Conservation (phyloP, 805 yeast genomes). For the Wickerhamiella australiensis region DNA sequence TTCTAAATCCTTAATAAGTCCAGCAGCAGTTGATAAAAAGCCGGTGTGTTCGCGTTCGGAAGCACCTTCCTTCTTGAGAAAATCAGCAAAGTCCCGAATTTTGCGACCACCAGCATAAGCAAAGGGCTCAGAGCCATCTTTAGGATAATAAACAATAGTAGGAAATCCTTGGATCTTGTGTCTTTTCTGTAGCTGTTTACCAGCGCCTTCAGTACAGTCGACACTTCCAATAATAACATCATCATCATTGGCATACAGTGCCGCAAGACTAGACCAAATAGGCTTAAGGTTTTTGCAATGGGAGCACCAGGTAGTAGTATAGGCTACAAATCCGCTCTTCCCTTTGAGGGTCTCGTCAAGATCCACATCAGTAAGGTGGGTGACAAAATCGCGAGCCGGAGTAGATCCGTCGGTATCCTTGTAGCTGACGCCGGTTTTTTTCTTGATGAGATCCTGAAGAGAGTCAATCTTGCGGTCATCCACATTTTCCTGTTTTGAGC, state of each 20-base stretch:
- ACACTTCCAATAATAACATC: constrained; percentile 36
- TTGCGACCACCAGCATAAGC: constrained; percentile 43
- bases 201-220: constrained; percentile 33
- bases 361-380: constrained; percentile 31
- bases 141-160: constrained; percentile 40
- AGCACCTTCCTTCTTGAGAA: constrained; percentile 33
- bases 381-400: constrained; percentile 13
- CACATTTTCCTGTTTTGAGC: constrained; percentile 43
- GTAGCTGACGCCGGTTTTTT: constrained; percentile 28
- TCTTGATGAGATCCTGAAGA: constrained; percentile 38
- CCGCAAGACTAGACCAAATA: constrained; percentile 38
- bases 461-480: constrained; percentile 43
- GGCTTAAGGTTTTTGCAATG: constrained; percentile 46
- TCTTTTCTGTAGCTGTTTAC: constrained; percentile 32
- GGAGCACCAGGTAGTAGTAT: constrained; percentile 54
- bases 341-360: constrained; percentile 34
- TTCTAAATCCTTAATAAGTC: constrained; percentile 31
- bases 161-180: constrained; percentile 42
- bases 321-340: constrained; percentile 36
- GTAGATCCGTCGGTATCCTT: constrained; percentile 3
- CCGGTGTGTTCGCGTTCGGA: constrained; percentile 35
- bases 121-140: constrained; percentile 36
- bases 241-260: constrained; percentile 33
- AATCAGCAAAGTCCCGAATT: constrained; percentile 39
- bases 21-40: constrained; percentile 31